Evolutionary conservation across 2,329 filamentous ascomycete species (phyloP).

Genomic region (Xylariaceae sp.): DNA sequence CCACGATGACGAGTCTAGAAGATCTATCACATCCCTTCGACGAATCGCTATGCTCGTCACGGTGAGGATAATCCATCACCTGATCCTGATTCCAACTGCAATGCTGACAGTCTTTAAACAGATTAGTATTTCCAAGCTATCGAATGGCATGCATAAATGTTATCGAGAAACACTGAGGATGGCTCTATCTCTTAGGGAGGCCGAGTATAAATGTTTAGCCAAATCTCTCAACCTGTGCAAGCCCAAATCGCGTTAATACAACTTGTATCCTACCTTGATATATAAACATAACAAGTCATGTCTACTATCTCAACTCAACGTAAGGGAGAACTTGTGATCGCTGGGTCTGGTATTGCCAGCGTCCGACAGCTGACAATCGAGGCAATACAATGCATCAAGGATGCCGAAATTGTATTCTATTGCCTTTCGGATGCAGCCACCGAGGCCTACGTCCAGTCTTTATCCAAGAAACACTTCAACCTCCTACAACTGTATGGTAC

Average conservation of each 20-base stretch:
- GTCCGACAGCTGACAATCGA: not conserved
- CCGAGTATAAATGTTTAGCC: not conserved
- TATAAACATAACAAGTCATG: too few species aligned
- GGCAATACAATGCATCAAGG: not conserved
- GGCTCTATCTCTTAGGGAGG: not conserved
- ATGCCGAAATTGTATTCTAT: slow-evolving; percentile 1
- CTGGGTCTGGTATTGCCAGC: not conserved
- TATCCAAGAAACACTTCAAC: not conserved
- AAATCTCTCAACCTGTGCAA: too few species aligned
- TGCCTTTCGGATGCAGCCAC: not conserved
- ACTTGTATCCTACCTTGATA: too few species aligned
- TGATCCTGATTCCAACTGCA: too few species aligned
- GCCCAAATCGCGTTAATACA: too few species aligned
- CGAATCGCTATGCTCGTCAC: too few species aligned
- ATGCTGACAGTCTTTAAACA: too few species aligned
- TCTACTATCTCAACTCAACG: not conserved
- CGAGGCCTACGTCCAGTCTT: not conserved
- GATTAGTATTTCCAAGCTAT: too few species aligned
- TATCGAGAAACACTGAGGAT: not conserved
- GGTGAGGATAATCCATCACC: too few species aligned
- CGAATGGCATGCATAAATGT: not conserved
- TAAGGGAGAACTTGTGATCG: not conserved
- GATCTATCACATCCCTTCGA: too few species aligned
- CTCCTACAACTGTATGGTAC: not conserved
- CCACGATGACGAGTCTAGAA: too few species aligned